phyloP scores from a whole-genome alignment of 805 yeast genomes.

The Wickerhamomyces ciferrii region DNA sequence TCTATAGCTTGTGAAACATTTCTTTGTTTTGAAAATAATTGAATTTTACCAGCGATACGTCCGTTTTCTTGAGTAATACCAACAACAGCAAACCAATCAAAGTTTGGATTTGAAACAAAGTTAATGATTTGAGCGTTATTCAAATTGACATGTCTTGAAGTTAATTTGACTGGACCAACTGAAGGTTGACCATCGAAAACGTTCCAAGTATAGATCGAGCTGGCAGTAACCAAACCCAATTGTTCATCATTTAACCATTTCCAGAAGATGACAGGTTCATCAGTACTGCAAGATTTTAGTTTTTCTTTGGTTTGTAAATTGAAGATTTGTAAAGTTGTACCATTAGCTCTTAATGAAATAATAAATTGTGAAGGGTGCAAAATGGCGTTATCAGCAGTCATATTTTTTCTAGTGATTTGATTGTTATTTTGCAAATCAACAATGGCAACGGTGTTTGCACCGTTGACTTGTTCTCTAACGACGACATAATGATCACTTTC shows the following conservation, averaged over 20 bases:
- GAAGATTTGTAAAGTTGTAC: constrained; percentile 92
- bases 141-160: constrained; percentile 79
- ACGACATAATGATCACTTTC: constrained; percentile 92
- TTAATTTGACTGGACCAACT: constrained; percentile 72
- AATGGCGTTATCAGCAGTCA: constrained; percentile 97
- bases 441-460: constrained; percentile 90
- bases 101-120: constrained; percentile 72
- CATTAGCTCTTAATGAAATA: constrained; percentile 92
- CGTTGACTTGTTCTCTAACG: constrained; percentile 55
- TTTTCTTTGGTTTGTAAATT: constrained; percentile 84
- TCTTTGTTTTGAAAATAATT: constrained; percentile 82
- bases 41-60: constrained; percentile 93
- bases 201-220: constrained; percentile 74
- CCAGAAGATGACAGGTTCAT: constrained; percentile 93
- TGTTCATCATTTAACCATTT: constrained; percentile 75
- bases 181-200: constrained; percentile 75
- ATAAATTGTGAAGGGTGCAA: constrained; percentile 90
- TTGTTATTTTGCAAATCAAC: constrained; percentile 78
- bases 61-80: constrained; percentile 95
- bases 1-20: constrained; percentile 95
- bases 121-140: constrained; percentile 85
- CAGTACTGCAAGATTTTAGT: constrained; percentile 79
- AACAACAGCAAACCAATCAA: constrained; percentile 91
- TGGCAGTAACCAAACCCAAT: constrained; percentile 81
- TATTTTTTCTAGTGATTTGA: constrained; percentile 80